phyloP scores from a whole-genome alignment of 2,329 filamentous ascomycete species.

The Pezicula radicicola region DNA sequence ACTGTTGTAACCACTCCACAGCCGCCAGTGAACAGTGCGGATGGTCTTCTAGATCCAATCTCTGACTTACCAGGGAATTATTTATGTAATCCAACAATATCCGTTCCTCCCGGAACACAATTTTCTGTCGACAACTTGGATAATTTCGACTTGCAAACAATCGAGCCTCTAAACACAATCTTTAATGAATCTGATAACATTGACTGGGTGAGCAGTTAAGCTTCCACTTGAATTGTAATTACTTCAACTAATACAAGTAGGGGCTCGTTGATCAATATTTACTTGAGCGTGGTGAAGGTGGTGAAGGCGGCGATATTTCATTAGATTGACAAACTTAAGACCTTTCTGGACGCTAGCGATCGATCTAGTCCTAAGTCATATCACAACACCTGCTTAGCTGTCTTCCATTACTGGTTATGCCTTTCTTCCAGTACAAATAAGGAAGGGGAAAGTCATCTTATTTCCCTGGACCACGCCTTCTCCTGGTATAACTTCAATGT shows the following conservation, averaged over 20 bases:
- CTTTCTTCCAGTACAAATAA: slow-evolving; percentile 34
- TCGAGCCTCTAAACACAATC: slow-evolving; percentile 1
- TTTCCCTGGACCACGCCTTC: slow-evolving; percentile 26
- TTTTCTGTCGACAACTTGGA: too few species aligned
- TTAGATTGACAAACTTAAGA: too few species aligned
- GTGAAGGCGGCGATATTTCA: too few species aligned
- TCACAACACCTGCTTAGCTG: too few species aligned
- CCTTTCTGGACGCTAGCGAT: too few species aligned
- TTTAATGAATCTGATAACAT: slow-evolving; percentile 2
- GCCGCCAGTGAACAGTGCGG: neutral
- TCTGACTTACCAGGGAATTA: too few species aligned
- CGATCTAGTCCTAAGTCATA: too few species aligned
- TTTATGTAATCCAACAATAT: too few species aligned
- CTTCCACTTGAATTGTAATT: neutral
- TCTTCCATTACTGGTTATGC: neutral
- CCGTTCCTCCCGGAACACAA: too few species aligned
- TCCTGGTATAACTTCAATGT: slow-evolving; percentile 41
- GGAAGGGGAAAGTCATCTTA: slow-evolving; percentile 34
- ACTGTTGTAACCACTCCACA: too few species aligned
- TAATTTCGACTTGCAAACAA: too few species aligned
- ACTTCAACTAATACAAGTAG: neutral
- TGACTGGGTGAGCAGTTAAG: slow-evolving; percentile 4
- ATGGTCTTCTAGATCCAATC: neutral
- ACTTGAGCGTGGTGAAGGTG: neutral
- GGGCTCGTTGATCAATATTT: slow-evolving; percentile 5